Evolutionary conservation across 2,329 filamentous ascomycete genomes (phyloP), one percentile per base, ranked within the genome.

Genomic region (Xylaria sp.): DNA sequence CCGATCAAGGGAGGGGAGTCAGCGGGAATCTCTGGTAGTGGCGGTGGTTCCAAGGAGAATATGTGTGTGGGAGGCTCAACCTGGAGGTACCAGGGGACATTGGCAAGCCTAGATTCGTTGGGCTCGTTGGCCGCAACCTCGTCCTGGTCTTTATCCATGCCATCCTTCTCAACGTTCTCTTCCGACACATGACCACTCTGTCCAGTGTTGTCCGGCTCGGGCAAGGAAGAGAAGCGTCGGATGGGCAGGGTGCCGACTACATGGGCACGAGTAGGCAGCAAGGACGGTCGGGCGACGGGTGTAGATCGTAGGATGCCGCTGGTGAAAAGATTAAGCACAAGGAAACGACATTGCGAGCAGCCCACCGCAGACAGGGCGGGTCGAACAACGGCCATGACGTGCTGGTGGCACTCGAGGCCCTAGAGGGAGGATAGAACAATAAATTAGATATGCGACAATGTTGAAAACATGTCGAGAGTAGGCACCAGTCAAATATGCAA

Each of bases 71-170:
- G 86, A 1, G 86, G 82, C 50, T 93, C 87, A 72, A 92, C 89
- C 77, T 96, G 90, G 32, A 97, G 88, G 79, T 98, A 98, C 96
- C 96, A 98, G 63, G 81, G 83, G 3, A 80, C 75, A 8, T 79
- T 73, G 5, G 78, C 65, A n/a, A 64, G 42, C 55, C 18, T 60
- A 21, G 71, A 57, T 10, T 67, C 69, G 25, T 58, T 60, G 23
- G 71, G 54, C 10, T 66, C 69, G 27, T 58, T 29, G n/a, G 51
- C 8, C 21, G 27, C 58, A 44, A 29, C 23, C 6, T 62, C 69
- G 23, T 64, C 62, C n/a, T 61, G 53, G 37, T 63, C 55, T 12
- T 53, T 44, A 37, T 69, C 63, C 32, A 2, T 6, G 3, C 27
- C 21, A 5, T 47, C 44, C 44, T 47, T 21, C n/a, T 10, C 44